Conservation (phyloP, 1,284 basidiomycete genomes). For the Thecaphora thlaspeos region DNA sequence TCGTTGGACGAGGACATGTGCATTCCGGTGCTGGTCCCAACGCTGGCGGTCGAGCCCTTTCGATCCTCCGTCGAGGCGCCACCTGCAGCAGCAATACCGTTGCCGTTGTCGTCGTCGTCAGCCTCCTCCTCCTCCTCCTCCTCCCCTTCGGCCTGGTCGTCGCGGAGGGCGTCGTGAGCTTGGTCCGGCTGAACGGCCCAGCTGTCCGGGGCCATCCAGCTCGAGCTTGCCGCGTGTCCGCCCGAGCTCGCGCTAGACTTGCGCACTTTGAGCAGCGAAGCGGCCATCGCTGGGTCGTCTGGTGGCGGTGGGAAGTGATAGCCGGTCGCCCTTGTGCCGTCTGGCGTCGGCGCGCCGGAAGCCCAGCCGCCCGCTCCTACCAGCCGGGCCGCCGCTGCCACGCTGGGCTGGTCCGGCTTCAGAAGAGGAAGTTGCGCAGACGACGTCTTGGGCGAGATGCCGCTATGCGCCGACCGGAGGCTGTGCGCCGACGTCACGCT, state of each 20-base stretch:
- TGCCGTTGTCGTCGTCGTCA: neutral
- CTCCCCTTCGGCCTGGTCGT: constrained; percentile 41
- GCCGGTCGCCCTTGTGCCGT: constrained; percentile 7
- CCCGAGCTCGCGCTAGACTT: constrained; percentile 39
- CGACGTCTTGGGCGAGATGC: constrained; percentile 48
- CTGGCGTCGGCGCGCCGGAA: neutral
- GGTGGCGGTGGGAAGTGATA: constrained; percentile 35
- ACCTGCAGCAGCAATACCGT: too few relatives aligned
- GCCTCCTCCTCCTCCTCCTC: constrained; percentile 36
- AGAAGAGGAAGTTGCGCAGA: constrained; percentile 25
- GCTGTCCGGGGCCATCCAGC: constrained; percentile 56
- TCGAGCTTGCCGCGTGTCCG: constrained; percentile 36
- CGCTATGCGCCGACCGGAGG: constrained; percentile 37
- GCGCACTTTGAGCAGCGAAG: constrained; percentile 19
- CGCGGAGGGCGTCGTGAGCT: constrained; percentile 34
- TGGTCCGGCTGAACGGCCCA: constrained; percentile 54
- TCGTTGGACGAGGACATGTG: constrained; percentile 22
- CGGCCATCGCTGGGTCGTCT: constrained; percentile 3
- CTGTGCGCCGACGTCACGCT: constrained; percentile 31
- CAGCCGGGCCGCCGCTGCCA: neutral
- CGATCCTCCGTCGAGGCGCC: constrained; percentile 11
- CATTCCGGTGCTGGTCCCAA: constrained; percentile 10
- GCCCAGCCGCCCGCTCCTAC: neutral
- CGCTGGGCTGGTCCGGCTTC: neutral
- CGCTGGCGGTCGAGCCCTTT: constrained; percentile 4